Conservation (phyloP, 495 filamentous ascomycete genomes). For the Annulohypoxylon nitens region DNA sequence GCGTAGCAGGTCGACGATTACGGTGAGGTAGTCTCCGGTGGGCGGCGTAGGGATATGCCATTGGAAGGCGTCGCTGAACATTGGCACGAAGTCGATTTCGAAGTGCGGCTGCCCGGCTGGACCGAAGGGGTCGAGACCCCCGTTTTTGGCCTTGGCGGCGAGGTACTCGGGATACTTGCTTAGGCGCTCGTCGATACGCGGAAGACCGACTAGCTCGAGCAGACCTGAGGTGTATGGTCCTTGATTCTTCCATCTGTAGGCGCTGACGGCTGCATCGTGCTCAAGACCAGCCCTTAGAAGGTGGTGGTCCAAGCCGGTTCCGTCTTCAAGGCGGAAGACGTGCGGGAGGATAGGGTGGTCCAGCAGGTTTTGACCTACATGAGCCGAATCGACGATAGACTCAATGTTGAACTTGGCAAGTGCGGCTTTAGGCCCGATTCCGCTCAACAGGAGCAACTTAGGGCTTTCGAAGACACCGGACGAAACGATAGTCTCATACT, state of each 20-base stretch:
- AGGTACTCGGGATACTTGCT: conserved; percentile 63
- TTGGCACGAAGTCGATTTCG: conserved; percentile 73
- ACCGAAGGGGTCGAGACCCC: conserved; percentile 68
- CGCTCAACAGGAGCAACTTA: conserved; percentile 72
- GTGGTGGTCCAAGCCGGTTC: conserved; percentile 65
- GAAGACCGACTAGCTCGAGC: conserved; percentile 69
- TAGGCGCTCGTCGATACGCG: conserved; percentile 67
- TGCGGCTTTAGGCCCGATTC: conserved; percentile 67
- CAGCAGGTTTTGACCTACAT: conserved; percentile 70
- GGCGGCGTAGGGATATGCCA: conserved; percentile 70
- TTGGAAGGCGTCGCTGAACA: conserved; percentile 73
- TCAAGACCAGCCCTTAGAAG: conserved; percentile 64
- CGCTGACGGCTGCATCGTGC: conserved; percentile 59
- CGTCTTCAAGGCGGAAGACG: conserved; percentile 69
- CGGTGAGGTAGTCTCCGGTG: conserved; percentile 64
- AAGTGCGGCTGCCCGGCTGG: conserved; percentile 72
- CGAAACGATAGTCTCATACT: conserved; percentile 69
- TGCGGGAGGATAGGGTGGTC: conserved; percentile 69
- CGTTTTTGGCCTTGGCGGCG: conserved; percentile 63
- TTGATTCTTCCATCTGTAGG: conserved; percentile 63
- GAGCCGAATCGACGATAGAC: conserved; percentile 62
- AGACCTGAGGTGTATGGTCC: conserved; percentile 66
- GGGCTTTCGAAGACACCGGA: conserved; percentile 70
- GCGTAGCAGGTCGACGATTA: conserved; percentile 72
- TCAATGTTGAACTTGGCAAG: conserved; percentile 65